phyloP scores from a whole-genome alignment of 495 filamentous ascomycete species.

The Chaetomidium leptoderma region DNA sequence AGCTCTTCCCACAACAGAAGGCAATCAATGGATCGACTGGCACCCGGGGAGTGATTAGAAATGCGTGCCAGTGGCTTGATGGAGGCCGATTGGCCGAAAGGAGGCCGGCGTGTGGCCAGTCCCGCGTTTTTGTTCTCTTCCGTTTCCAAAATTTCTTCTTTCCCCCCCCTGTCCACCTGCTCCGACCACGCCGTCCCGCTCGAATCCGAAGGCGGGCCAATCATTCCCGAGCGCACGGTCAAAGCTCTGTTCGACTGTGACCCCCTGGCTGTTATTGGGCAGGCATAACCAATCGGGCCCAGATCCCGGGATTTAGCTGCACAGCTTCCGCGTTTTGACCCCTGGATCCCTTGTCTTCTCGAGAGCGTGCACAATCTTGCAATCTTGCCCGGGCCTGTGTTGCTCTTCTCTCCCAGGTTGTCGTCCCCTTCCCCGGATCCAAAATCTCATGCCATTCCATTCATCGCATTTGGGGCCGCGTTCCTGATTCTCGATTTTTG shows the following conservation, averaged over 20 bases:
- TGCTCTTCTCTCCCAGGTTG: conserved; percentile 8
- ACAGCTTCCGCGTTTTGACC: conserved; percentile 23
- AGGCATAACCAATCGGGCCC: conserved; percentile 23
- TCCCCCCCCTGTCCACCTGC: conserved; percentile 14
- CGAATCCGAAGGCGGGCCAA: neutral
- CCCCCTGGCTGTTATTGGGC: conserved; percentile 20
- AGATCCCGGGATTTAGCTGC: conserved; percentile 16
- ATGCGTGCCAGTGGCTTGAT: no score
- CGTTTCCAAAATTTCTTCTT: conserved; percentile 28
- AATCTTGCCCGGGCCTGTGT: conserved; percentile 21
- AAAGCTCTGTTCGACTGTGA: neutral
- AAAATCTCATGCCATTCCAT: conserved; percentile 22
- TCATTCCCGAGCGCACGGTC: conserved; percentile 19
- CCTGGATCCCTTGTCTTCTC: conserved; percentile 21
- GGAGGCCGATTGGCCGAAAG: conserved; percentile 3
- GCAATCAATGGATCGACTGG: no score
- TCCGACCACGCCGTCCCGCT: neutral
- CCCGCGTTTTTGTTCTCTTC: conserved; percentile 14
- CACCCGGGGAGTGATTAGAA: no score
- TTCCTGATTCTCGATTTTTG: conserved; percentile 5
- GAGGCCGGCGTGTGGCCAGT: conserved; percentile 1
- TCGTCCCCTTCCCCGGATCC: conserved; percentile 28
- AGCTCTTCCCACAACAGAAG: no score
- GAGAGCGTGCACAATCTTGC: conserved; percentile 26
- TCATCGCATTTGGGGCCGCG: neutral